These are phyloP conservation scores for Dichotomopilus funicola DNA, from an alignment of 2,329 filamentous ascomycete genomes.

Conservation along the genomic window DNA sequence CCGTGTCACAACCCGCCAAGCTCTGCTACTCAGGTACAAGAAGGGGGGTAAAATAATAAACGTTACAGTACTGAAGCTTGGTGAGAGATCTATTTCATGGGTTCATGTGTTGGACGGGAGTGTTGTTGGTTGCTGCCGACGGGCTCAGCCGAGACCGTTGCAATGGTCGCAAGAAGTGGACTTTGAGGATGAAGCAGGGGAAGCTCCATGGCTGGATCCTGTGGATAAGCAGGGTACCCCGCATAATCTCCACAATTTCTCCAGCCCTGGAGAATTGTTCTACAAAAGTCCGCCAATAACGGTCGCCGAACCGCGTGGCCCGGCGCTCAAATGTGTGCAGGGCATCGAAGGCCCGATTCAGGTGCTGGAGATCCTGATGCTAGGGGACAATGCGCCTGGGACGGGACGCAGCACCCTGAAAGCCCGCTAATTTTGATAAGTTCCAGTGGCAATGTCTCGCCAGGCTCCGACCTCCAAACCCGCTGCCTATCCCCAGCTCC, in stretches of 20 bases:
- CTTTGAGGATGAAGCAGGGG: not conserved
- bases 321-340: slow-evolving; percentile 6
- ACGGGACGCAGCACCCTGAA: not conserved
- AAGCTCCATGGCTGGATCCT: not conserved
- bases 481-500: too few species aligned
- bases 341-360: not conserved
- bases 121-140: too few species aligned
- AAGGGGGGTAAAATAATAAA: too few species aligned
- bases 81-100: too few species aligned
- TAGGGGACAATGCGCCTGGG: not conserved
- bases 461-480: too few species aligned
- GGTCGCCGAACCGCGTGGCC: not conserved
- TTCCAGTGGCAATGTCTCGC: too few species aligned
- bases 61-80: too few species aligned
- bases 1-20: too few species aligned
- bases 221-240: slow-evolving; percentile 12
- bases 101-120: too few species aligned
- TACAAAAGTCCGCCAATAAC: slow-evolving; percentile 24
- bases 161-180: not conserved
- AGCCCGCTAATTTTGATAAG: slow-evolving; percentile 1
- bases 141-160: too few species aligned
- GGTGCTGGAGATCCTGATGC: not conserved
- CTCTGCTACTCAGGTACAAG: too few species aligned
- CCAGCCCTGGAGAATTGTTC: slow-evolving; percentile 23
- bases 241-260: slow-evolving; percentile 21